Evolutionary conservation across 2,329 filamentous ascomycete genomes (phyloP), one percentile per base, ranked within the genome.

Genomic region (Paramyrothecium sp.): DNA sequence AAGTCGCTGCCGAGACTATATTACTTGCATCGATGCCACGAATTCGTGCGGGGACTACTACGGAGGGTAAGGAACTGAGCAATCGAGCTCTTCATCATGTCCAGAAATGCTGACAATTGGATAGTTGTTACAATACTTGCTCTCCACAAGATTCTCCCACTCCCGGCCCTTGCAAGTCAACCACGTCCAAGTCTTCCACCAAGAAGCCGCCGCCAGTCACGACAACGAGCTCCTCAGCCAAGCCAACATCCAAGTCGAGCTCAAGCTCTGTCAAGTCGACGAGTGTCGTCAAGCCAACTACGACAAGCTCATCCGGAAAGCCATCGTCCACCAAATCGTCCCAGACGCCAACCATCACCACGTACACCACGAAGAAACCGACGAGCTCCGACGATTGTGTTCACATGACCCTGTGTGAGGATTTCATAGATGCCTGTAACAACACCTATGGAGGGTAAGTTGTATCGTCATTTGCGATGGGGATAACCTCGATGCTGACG

Each of bases 41-140:
- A 69, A 66, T 50, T 61, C 66, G 1, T 73, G 71, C 48, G 63
- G 64, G 17, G 17, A 59, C 4, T 41, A 19, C 8, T 73, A 59
- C 33, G 69, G 69, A 67, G 64, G 59, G 71, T 71, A 60, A 61
- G 63, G 38, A 1, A 33, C 19, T 26, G 21, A 17, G 51, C 21
- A 47, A 46, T 17, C 30, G 10, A 53, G 17, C 33, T 41, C 4
- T 17, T 53, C 5, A 2, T 19, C n/a, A n/a, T 17, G 7, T 47
- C 34, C 16, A 53, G 1, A 17, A 34, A 3, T 8, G 47, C 22
- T 20, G 16, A 49, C 7, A 34, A 16, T 51, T 3, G 54, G 47
- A 2, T 23, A 72, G 70, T 7, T 73, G 71, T 50, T 73, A 67
- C 56, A 61, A 71, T 55, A 57, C 61, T 16, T 73, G 71, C 57